A percentile compares a stretch with the other conserved stretches of the same genome.
These are phyloP conservation scores for Botrytis fabae DNA, from an alignment of 2,329 filamentous ascomycete genomes.

Conservation along the genomic window DNA sequence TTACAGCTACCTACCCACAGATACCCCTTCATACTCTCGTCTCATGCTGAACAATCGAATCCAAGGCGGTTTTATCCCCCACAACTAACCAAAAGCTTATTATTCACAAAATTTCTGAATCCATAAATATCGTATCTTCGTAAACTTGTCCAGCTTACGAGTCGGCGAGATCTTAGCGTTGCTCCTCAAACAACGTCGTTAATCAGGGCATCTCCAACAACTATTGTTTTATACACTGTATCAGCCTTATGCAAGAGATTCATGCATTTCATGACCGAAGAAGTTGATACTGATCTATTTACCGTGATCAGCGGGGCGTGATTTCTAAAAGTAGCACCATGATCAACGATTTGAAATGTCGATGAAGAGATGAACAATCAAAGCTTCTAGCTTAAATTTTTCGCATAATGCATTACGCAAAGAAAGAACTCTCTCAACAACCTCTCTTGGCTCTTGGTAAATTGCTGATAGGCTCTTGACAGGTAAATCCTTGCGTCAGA, in stretches of 20 bases:
- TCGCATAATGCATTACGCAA: slow-evolving; percentile 14
- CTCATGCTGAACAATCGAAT: slow-evolving; percentile 7
- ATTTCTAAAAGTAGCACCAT: slow-evolving; percentile 9
- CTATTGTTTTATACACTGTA: slow-evolving; percentile 20
- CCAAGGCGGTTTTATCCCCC: background rate
- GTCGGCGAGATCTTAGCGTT: background rate
- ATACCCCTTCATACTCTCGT: slow-evolving; percentile 14
- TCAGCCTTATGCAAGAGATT: slow-evolving; percentile 21
- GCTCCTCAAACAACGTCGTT: background rate
- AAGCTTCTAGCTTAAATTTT: background rate
- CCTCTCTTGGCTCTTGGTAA: background rate
- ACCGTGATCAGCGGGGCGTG: slow-evolving; percentile 2
- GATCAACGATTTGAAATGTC: slow-evolving; percentile 3
- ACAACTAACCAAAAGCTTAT: background rate
- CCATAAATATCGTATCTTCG: background rate
- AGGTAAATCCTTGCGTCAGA: slow-evolving; percentile 21
- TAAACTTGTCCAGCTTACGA: slow-evolving; percentile 5
- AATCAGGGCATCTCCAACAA: slow-evolving; percentile 12
- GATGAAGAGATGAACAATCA: slow-evolving; percentile 21
- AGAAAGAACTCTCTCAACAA: background rate
- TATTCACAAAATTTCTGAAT: background rate
- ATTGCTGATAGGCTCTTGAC: background rate
- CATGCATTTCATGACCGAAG: slow-evolving; percentile 13
- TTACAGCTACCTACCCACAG: slow-evolving; percentile 16
- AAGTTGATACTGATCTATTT: background rate